A percentile compares a stretch with the other conserved stretches of the same genome.
These are phyloP conservation scores for Limonium bicolor DNA, from an alignment of 148 eudicot genomes.

Conservation along the genomic window DNA sequence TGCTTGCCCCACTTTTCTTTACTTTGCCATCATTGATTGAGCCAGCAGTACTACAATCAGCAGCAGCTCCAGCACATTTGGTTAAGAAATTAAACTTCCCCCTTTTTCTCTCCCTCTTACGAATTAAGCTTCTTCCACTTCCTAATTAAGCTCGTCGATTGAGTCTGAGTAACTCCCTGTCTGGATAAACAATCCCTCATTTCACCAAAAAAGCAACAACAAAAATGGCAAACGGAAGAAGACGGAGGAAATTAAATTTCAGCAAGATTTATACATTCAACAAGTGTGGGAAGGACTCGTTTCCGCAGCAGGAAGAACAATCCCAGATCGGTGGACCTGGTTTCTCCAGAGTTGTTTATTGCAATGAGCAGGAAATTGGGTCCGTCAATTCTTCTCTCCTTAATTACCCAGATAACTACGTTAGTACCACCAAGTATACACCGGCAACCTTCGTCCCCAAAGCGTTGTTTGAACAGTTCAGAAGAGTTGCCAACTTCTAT, in stretches of 20 bases:
- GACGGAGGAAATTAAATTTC: slow-evolving; percentile 32
- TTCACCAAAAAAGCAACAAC: too few species aligned
- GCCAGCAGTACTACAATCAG: too few species aligned
- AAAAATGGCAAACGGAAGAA: slow-evolving; percentile 20
- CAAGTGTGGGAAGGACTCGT: slow-evolving; percentile 33
- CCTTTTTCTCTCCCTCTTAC: too few species aligned
- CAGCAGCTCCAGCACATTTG: too few species aligned
- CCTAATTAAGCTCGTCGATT: too few species aligned
- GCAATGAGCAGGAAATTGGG: slow-evolving; percentile 42
- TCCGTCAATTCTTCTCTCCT: slow-evolving; percentile 19
- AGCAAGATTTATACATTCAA: slow-evolving; percentile 73
- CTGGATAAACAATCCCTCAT: too few species aligned
- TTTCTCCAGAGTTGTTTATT: slow-evolving; percentile 58
- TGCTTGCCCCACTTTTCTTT: too few species aligned
- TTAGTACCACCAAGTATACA: slow-evolving; percentile 72
- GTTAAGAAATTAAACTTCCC: too few species aligned
- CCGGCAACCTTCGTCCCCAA: slow-evolving; percentile 62
- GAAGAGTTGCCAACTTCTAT: slow-evolving; percentile 87
- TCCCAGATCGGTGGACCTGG: slow-evolving; percentile 79
- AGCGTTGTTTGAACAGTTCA: slow-evolving; percentile 87
- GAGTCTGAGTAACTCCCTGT: too few species aligned
- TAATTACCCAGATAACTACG: slow-evolving; percentile 49
- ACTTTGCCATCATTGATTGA: too few species aligned
- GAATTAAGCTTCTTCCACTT: too few species aligned
- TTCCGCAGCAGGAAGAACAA: slow-evolving; percentile 32